Percentiles rank a stretch among this genome's conserved stretches.
Evolutionary conservation across 495 filamentous ascomycete species (phyloP).

Genomic region (Acidiella bohemica): DNA sequence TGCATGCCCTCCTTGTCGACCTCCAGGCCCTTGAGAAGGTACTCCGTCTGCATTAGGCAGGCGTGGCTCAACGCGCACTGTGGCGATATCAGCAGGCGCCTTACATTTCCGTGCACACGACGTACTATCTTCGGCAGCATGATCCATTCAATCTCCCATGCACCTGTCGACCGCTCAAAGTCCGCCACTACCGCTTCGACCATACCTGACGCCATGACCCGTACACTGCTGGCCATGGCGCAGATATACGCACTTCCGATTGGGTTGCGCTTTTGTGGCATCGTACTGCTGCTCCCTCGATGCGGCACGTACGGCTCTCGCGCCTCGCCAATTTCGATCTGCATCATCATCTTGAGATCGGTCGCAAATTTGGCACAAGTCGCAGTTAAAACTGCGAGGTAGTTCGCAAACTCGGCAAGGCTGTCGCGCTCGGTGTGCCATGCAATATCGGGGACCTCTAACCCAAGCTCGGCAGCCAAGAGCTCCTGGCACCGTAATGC

Average conservation of each 20-base stretch:
- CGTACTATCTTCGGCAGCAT: slow-evolving; percentile 16
- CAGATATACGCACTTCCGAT: slow-evolving; percentile 19
- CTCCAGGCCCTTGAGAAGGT: slow-evolving; percentile 18
- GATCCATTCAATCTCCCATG: slow-evolving; percentile 23
- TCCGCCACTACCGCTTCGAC: slow-evolving; percentile 19
- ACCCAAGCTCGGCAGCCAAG: slow-evolving; percentile 13
- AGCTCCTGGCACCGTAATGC: slow-evolving; percentile 15
- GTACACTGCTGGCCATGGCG: slow-evolving; percentile 14
- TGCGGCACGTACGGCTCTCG: slow-evolving; percentile 16
- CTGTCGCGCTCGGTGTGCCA: slow-evolving; percentile 22
- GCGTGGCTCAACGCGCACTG: slow-evolving; percentile 16
- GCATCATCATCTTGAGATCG: slow-evolving; percentile 20
- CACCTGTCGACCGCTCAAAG: slow-evolving; percentile 18
- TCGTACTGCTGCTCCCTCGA: slow-evolving; percentile 15
- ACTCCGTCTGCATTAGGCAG: slow-evolving; percentile 13
- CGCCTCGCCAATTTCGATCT: slow-evolving; percentile 19
- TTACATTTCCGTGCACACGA: background rate
- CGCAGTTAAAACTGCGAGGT: slow-evolving; percentile 15
- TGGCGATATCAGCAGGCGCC: background rate
- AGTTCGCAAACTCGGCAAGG: slow-evolving; percentile 13
- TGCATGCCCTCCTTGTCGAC: slow-evolving; percentile 18
- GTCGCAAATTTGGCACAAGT: slow-evolving; percentile 21
- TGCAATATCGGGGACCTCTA: slow-evolving; percentile 15
- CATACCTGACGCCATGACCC: slow-evolving; percentile 4
- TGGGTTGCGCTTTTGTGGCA: slow-evolving; percentile 23